These are phyloP conservation scores for Fusarium mexicanum DNA, from an alignment of 2,329 filamentous ascomycete genomes.

Conservation along the genomic window DNA sequence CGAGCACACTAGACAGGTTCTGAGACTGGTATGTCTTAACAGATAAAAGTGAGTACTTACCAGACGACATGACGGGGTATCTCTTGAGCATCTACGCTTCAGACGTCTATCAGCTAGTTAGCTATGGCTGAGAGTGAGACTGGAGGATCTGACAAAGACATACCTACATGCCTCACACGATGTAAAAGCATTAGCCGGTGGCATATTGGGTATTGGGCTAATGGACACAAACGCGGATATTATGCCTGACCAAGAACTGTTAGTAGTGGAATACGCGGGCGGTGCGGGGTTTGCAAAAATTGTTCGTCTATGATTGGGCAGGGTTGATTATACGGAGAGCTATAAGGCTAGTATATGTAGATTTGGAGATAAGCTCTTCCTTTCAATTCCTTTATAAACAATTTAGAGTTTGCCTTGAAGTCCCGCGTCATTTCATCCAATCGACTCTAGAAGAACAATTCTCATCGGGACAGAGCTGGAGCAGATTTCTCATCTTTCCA, in stretches of 20 bases:
- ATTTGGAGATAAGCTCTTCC: background rate
- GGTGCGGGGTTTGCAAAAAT: background rate
- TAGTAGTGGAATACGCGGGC: background rate
- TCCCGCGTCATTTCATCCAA: background rate
- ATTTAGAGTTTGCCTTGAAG: background rate
- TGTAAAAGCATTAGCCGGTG: background rate
- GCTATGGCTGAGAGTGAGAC: too few species aligned
- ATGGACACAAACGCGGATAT: background rate
- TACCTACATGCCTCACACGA: background rate
- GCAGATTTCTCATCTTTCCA: background rate
- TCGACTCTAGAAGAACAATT: background rate
- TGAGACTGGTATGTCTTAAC: rapidly evolving
- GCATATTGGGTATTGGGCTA: background rate
- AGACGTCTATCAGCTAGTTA: background rate
- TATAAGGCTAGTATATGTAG: background rate
- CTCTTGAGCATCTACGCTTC: background rate
- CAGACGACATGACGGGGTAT: background rate
- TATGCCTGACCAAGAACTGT: background rate
- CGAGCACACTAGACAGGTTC: background rate
- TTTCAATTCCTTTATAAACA: background rate
- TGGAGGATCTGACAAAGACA: background rate
- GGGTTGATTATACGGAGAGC: background rate
- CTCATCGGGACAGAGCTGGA: background rate
- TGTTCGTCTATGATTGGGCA: too few species aligned
- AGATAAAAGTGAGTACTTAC: background rate